A percentile compares a stretch with the other conserved stretches of the same genome.
Evolutionary conservation across 2,329 filamentous ascomycete genomes (phyloP).

Genomic region (Bipolaris bicolor): DNA sequence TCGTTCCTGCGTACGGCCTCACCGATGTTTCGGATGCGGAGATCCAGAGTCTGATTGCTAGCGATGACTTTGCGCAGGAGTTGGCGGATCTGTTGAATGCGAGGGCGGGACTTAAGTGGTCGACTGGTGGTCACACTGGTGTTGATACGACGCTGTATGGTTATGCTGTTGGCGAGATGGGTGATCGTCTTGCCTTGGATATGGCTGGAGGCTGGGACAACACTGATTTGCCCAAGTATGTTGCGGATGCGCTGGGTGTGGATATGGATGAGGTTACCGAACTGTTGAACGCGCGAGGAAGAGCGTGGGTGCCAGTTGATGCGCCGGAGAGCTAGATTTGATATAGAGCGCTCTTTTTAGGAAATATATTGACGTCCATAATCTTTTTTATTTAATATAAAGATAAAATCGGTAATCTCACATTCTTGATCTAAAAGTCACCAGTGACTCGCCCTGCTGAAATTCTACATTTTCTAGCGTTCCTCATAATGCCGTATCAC

Average conservation of each 20-base stretch:
- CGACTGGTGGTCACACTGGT: conserved; percentile 47
- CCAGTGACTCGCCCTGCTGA: neutral
- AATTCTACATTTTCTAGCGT: neutral
- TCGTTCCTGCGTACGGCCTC: conserved; percentile 43
- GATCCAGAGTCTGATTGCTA: conserved; percentile 34
- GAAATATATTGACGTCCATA: too few species aligned
- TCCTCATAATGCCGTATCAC: neutral
- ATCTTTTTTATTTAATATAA: too few species aligned
- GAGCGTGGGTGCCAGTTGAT: conserved; percentile 18
- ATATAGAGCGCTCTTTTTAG: neutral
- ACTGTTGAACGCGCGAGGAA: conserved; percentile 24
- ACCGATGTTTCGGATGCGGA: conserved; percentile 29
- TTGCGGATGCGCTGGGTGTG: conserved; percentile 25
- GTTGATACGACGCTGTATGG: conserved; percentile 49
- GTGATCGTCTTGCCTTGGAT: conserved; percentile 22
- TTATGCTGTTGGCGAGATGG: conserved; percentile 35
- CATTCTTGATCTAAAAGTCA: neutral
- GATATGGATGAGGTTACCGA: conserved; percentile 28
- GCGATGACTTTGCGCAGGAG: conserved; percentile 31
- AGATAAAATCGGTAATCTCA: neutral
- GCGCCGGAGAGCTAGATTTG: neutral
- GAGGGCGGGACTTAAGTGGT: conserved; percentile 43
- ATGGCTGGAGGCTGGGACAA: conserved; percentile 36
- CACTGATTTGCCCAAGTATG: conserved; percentile 28
- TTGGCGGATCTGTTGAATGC: conserved; percentile 36